Percentiles rank a stretch among this genome's conserved stretches.
phyloP scores from a whole-genome alignment of 2,329 filamentous ascomycete genomes.

The Xylariaceae sp. region DNA sequence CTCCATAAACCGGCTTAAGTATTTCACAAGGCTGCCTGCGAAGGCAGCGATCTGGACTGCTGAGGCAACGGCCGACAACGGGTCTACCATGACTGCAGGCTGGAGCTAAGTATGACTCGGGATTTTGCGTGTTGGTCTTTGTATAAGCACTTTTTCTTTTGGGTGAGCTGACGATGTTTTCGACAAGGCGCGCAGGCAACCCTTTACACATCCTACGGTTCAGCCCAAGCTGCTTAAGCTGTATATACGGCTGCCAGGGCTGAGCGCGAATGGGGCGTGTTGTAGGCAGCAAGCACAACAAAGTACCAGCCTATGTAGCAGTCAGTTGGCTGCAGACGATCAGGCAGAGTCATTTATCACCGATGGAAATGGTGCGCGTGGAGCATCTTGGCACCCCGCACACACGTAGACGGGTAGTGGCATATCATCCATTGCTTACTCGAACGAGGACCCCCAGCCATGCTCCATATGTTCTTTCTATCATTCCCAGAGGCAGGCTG shows the following conservation, averaged over 20 bases:
- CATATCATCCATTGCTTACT: not conserved
- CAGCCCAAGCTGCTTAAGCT: not conserved
- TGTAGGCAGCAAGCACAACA: not conserved
- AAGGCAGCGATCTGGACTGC: constrained; percentile 20
- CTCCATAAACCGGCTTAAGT: constrained; percentile 23
- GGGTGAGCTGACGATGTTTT: not conserved
- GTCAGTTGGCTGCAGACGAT: not conserved
- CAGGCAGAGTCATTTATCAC: not conserved
- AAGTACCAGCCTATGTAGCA: not conserved
- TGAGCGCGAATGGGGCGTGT: not conserved
- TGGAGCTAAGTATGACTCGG: not conserved
- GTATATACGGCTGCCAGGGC: not conserved
- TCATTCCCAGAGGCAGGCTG: not conserved
- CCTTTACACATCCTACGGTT: not conserved
- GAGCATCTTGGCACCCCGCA: not conserved
- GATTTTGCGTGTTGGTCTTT: not conserved
- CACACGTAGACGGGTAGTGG: not conserved
- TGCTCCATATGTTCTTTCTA: not conserved
- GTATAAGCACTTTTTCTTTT: not conserved
- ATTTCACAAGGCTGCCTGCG: constrained; percentile 19
- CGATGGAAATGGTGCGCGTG: not conserved
- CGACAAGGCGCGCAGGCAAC: not conserved
- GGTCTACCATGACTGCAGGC: constrained; percentile 18
- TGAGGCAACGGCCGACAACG: constrained; percentile 21
- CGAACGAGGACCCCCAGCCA: not conserved